These are phyloP conservation scores for Microsporum ferrugineum DNA, from an alignment of 2,329 filamentous ascomycete species.

Conservation along the genomic window DNA sequence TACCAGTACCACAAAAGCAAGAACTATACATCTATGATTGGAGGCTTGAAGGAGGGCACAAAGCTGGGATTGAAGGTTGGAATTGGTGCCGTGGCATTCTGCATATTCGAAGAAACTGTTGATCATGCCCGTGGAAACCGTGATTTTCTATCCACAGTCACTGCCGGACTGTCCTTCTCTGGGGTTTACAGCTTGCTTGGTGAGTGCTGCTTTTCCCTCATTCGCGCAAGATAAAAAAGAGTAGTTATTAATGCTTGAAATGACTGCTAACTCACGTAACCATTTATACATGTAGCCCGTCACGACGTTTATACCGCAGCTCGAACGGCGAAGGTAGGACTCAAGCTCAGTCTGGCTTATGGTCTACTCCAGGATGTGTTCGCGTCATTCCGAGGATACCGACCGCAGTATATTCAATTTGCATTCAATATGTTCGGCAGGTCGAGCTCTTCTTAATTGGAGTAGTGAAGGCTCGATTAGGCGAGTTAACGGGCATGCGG, in stretches of 20 bases:
- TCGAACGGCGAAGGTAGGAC: conserved; percentile 65
- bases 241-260: conserved; percentile 8
- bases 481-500: background rate
- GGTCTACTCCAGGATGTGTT: conserved; percentile 70
- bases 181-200: conserved; percentile 80
- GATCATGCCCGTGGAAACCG: conserved; percentile 53
- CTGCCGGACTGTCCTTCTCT: conserved; percentile 73
- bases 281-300: conserved; percentile 45
- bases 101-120: conserved; percentile 73
- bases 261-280: conserved; percentile 5
- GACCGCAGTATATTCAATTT: conserved; percentile 53
- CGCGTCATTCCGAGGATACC: conserved; percentile 56
- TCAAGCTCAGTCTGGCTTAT: conserved; percentile 67
- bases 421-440: conserved; percentile 2
- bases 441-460: background rate
- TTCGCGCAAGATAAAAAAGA: background rate
- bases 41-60: conserved; percentile 65
- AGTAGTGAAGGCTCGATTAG: background rate
- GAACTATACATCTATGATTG: conserved; percentile 75
- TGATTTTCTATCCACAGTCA: conserved; percentile 69
- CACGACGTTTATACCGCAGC: conserved; percentile 68
- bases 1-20: conserved; percentile 98
- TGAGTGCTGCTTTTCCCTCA: conserved; percentile 36
- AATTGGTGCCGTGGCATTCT: conserved; percentile 63
- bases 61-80: conserved; percentile 61